Percentiles rank a stretch among this genome's conserved stretches.
These are phyloP conservation scores for Ceratocystis huliohia DNA, from an alignment of 2,329 filamentous ascomycete species.

Conservation along the genomic window DNA sequence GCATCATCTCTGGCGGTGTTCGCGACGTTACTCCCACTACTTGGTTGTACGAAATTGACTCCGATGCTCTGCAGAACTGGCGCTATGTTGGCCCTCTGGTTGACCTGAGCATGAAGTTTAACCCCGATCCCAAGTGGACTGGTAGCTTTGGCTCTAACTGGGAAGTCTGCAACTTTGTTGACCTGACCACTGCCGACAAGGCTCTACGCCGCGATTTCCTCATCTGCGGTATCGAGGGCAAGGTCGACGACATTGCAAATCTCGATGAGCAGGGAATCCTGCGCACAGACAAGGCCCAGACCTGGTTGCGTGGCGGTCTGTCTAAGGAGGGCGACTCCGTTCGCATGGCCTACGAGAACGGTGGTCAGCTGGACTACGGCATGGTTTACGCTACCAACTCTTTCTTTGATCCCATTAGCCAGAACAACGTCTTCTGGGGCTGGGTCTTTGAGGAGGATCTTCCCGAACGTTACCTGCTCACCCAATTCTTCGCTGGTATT, in stretches of 20 bases:
- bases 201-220: constrained; percentile 13
- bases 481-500: constrained; percentile 18
- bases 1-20: constrained; percentile 30
- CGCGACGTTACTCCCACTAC: constrained; percentile 23
- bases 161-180: constrained; percentile 20
- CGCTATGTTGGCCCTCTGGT: constrained; percentile 21
- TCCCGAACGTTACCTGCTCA: constrained; percentile 9
- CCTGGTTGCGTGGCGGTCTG: constrained; percentile 12
- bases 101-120: constrained; percentile 11
- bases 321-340: constrained; percentile 6
- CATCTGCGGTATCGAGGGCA: constrained; percentile 18
- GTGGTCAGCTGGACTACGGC: constrained; percentile 23
- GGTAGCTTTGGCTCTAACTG: constrained; percentile 17
- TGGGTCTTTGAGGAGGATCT: constrained; percentile 18
- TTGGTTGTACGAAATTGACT: constrained; percentile 23
- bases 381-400: constrained; percentile 24
- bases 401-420: constrained; percentile 22
- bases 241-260: background rate
- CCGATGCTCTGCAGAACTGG: constrained; percentile 22
- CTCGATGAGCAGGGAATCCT: background rate
- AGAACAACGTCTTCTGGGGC: constrained; percentile 11
- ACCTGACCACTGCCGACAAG: constrained; percentile 1
- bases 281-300: constrained; percentile 15
- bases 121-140: constrained; percentile 17
- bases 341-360: constrained; percentile 13